A percentile compares a stretch with the other conserved stretches of the same genome.
phyloP scores from a whole-genome alignment of 2,329 filamentous ascomycete genomes.

The Fusarium sp. region DNA sequence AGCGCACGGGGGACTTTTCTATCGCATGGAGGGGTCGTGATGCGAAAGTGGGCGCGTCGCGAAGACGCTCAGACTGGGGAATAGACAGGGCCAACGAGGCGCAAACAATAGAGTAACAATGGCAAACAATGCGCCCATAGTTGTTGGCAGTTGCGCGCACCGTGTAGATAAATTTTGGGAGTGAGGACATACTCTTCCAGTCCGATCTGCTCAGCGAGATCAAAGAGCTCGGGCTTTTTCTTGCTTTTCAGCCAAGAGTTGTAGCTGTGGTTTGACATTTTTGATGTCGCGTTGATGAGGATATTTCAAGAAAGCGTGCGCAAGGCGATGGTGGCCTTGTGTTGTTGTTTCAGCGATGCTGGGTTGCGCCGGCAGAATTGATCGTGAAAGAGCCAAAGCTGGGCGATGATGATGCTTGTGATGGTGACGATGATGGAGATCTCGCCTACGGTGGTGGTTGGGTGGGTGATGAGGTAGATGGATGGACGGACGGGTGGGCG shows the following conservation, averaged over 20 bases:
- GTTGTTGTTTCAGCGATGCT: neutral
- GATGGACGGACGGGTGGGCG: constrained; percentile 2
- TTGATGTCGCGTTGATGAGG: constrained; percentile 49
- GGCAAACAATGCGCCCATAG: constrained; percentile 23
- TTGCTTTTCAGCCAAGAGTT: constrained; percentile 85
- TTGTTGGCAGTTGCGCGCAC: constrained; percentile 1
- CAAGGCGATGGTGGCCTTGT: neutral
- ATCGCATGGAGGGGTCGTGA: constrained; percentile 26
- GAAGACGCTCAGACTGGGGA: constrained; percentile 31
- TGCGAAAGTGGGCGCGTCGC: constrained; percentile 38
- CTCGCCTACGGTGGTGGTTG: constrained; percentile 37
- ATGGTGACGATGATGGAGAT: constrained; percentile 33
- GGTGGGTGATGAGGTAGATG: constrained; percentile 28
- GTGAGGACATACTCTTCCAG: constrained; percentile 76
- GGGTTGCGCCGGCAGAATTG: neutral
- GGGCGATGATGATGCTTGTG: constrained; percentile 28
- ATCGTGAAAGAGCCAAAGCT: constrained; percentile 7
- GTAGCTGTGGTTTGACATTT: constrained; percentile 52
- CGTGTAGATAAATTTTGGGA: neutral
- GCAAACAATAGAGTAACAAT: constrained; percentile 34
- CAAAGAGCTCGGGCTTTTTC: constrained; percentile 85
- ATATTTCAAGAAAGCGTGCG: constrained; percentile 6
- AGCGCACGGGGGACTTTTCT: constrained; percentile 24
- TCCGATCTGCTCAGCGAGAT: constrained; percentile 80
- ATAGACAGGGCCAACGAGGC: constrained; percentile 14